A percentile compares a stretch with the other conserved stretches of the same genome.
These are phyloP conservation scores for Hericium coralloides DNA, from an alignment of 768 basidiomycete species.

Conservation along the genomic window DNA sequence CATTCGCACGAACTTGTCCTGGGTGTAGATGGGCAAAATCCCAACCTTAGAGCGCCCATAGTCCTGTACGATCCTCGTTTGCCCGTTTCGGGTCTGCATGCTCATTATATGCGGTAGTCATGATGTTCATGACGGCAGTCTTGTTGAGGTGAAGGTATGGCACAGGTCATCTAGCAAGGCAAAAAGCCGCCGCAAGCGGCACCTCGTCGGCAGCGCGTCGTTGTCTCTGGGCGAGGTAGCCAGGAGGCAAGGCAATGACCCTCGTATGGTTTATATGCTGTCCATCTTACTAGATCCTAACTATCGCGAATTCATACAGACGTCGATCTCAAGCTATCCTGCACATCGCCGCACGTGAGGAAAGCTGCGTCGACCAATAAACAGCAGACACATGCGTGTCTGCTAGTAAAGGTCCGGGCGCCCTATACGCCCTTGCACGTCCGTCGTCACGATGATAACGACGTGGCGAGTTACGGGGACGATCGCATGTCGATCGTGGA, in stretches of 20 bases:
- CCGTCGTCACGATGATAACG: background rate
- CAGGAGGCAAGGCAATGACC: conserved; percentile 37
- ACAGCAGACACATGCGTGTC: conserved; percentile 5
- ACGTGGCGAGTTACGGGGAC: background rate
- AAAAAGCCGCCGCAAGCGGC: conserved; percentile 47
- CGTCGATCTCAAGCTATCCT: conserved; percentile 8
- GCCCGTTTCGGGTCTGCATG: background rate
- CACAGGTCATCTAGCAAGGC: conserved; percentile 48
- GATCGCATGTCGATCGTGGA: too few relatives aligned
- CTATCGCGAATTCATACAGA: background rate
- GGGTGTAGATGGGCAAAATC: conserved; percentile 62
- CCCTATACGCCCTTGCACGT: background rate
- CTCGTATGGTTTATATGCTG: conserved; percentile 28
- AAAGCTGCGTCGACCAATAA: conserved; percentile 6
- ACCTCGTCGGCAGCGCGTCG: conserved; percentile 42
- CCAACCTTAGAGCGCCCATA: conserved; percentile 49
- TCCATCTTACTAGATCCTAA: background rate
- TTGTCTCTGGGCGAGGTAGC: conserved; percentile 46
- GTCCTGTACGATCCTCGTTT: conserved; percentile 35
- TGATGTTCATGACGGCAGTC: conserved; percentile 25
- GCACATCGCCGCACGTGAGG: background rate
- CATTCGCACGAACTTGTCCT: conserved; percentile 47
- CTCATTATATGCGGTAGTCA: background rate
- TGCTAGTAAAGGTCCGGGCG: conserved; percentile 9
- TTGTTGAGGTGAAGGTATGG: conserved; percentile 47